Conservation (phyloP, 306 rosid species). For the Vicia sativa region DNA sequence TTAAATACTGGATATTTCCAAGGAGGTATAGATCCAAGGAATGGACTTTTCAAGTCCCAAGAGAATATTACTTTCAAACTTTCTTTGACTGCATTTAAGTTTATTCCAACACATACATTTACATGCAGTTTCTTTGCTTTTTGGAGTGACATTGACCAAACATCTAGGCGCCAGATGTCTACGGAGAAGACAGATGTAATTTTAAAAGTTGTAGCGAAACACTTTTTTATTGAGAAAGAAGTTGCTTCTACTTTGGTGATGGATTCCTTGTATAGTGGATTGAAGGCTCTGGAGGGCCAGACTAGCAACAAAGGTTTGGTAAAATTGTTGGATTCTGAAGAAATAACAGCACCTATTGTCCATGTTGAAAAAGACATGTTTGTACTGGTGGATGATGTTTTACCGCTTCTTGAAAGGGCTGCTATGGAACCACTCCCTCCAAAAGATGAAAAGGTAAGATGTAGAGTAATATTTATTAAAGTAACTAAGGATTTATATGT, state of each 20-base stretch:
- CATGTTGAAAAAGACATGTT: constrained; percentile 81
- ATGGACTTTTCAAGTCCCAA: too few relatives aligned
- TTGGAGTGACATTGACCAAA: constrained; percentile 94
- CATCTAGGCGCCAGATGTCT: constrained; percentile 81
- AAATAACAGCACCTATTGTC: constrained; percentile 91
- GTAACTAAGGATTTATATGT: constrained; percentile 29
- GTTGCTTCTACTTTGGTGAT: constrained; percentile 96
- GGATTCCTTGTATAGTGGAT: constrained; percentile 97
- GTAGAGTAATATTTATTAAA: constrained; percentile 1
- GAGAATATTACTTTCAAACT: too few relatives aligned
- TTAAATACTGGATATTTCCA: too few relatives aligned
- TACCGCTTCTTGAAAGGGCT: constrained; percentile 88
- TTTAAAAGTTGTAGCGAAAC: constrained; percentile 86
- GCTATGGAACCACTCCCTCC: constrained; percentile 95
- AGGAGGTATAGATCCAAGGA: too few relatives aligned
- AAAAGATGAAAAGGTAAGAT: constrained; percentile 94
- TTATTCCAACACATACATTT: too few relatives aligned
- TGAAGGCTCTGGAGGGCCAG: constrained; percentile 96
- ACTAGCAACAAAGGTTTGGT: constrained; percentile 61
- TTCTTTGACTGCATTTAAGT: too few relatives aligned
- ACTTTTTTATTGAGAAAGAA: constrained; percentile 95
- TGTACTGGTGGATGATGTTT: constrained; percentile 89
- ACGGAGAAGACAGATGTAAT: constrained; percentile 90
- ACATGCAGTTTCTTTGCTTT: constrained; percentile 85
- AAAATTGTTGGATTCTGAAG: constrained; percentile 75